phyloP scores from a whole-genome alignment of 345 rosid genomes.

The Ailanthus altissimus region DNA sequence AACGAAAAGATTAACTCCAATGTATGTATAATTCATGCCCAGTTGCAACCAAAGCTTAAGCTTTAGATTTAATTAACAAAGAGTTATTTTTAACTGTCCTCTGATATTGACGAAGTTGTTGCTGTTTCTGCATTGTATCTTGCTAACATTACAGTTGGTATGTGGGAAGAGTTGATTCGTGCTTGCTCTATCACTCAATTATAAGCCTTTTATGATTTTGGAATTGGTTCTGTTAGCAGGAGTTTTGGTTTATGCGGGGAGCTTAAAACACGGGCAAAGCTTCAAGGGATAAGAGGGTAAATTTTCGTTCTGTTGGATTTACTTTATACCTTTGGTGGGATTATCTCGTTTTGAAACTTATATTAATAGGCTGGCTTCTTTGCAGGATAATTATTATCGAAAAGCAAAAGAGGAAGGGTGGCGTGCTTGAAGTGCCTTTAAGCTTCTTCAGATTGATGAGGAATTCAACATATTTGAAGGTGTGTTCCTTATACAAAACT shows the following conservation, averaged over 20 bases:
- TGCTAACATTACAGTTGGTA: background rate
- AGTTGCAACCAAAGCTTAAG: background rate
- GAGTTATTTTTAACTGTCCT: background rate
- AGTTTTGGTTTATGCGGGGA: background rate
- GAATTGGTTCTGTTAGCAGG: background rate
- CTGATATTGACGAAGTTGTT: background rate
- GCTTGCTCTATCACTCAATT: background rate
- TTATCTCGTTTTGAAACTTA: background rate
- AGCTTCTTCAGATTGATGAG: conserved; percentile 93
- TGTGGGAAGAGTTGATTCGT: background rate
- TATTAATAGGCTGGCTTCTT: conserved; percentile 11
- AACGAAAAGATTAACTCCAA: background rate
- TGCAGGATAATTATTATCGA: conserved; percentile 86
- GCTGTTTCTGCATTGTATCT: background rate
- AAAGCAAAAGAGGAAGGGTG: conserved; percentile 99
- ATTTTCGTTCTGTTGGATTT: conserved; percentile 9
- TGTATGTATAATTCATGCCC: background rate
- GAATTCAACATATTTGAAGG: conserved; percentile 95
- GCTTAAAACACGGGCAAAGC: conserved; percentile 75
- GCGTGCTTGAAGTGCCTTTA: conserved; percentile 97
- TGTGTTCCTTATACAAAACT: conserved; percentile 13
- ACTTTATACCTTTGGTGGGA: background rate
- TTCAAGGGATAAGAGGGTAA: conserved; percentile 88
- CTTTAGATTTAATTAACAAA: background rate
- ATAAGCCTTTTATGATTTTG: conserved; percentile 8